A percentile compares a stretch with the other conserved stretches of the same genome.
These are phyloP conservation scores for Zasmidium angulare DNA, from an alignment of 2,329 filamentous ascomycete species.

Conservation along the genomic window DNA sequence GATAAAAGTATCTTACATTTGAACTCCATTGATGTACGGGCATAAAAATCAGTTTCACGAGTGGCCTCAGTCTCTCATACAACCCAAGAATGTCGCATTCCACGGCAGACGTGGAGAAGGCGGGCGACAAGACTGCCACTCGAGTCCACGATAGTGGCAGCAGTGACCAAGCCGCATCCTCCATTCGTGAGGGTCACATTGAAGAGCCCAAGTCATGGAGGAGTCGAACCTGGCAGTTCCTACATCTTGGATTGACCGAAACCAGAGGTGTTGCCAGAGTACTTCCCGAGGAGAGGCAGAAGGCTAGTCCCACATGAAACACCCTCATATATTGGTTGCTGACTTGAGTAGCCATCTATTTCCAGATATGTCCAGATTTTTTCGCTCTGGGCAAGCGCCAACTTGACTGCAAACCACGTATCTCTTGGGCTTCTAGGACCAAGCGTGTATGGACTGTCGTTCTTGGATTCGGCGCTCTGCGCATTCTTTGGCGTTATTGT, in stretches of 20 bases:
- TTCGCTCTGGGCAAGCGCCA: conserved; percentile 20
- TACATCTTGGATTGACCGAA: conserved; percentile 12
- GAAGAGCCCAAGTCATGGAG: background rate
- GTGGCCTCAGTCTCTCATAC: too few relatives aligned
- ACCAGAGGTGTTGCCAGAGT: conserved; percentile 15
- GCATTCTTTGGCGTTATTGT: conserved; percentile 47
- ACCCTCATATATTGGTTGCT: background rate
- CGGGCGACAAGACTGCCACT: too few relatives aligned
- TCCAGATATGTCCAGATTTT: conserved; percentile 18
- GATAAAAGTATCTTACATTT: too few relatives aligned
- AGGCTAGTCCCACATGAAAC: background rate
- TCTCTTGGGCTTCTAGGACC: conserved; percentile 46
- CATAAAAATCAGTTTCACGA: too few relatives aligned
- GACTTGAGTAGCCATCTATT: background rate
- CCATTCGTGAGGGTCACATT: background rate
- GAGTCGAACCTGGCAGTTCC: conserved; percentile 2
- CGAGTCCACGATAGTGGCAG: background rate
- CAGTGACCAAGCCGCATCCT: background rate
- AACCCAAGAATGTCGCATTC: too few relatives aligned
- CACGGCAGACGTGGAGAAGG: too few relatives aligned
- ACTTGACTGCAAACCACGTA: conserved; percentile 38
- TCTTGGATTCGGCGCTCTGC: conserved; percentile 48
- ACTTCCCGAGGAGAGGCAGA: conserved; percentile 10
- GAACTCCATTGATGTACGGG: too few relatives aligned
- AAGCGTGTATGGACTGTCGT: conserved; percentile 42